These are phyloP conservation scores for Serendipita sp. DNA, from an alignment of 768 basidiomycete species.

Conservation along the genomic window DNA sequence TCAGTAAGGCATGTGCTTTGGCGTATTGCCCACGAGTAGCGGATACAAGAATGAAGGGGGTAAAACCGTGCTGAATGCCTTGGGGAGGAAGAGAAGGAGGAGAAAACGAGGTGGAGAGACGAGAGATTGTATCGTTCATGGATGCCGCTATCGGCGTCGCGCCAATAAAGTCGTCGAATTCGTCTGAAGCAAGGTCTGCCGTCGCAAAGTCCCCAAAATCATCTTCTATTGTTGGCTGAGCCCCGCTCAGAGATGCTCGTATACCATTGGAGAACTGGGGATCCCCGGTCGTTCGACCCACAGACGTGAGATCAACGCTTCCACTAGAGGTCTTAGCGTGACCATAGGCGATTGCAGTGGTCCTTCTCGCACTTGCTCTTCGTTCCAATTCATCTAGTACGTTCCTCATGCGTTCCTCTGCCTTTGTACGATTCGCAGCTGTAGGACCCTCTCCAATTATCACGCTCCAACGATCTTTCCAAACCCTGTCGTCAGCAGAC, in stretches of 20 bases:
- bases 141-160: constrained; percentile 6
- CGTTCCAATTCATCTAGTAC: constrained; percentile 41
- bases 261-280: neutral
- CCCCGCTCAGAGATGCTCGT: neutral
- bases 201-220: constrained; percentile 81
- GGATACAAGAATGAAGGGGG: constrained; percentile 20
- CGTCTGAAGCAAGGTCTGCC: constrained; percentile 20
- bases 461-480: constrained; percentile 57
- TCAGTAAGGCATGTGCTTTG: constrained; percentile 48
- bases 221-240: constrained; percentile 27
- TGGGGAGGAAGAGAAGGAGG: neutral
- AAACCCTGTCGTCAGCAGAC: constrained; percentile 55
- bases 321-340: constrained; percentile 3
- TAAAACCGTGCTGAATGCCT: constrained; percentile 19
- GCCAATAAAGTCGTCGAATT: constrained; percentile 20
- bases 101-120: constrained; percentile 7
- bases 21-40: constrained; percentile 43
- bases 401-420: constrained; percentile 28
- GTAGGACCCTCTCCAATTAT: constrained; percentile 20
- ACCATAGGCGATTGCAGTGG: neutral
- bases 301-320: neutral
- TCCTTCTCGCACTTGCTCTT: neutral
- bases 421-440: constrained; percentile 7
- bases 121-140: neutral
- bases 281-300: neutral